Evolutionary conservation across 345 rosid species (phyloP).

Genomic region (Alliaria petiolata): DNA sequence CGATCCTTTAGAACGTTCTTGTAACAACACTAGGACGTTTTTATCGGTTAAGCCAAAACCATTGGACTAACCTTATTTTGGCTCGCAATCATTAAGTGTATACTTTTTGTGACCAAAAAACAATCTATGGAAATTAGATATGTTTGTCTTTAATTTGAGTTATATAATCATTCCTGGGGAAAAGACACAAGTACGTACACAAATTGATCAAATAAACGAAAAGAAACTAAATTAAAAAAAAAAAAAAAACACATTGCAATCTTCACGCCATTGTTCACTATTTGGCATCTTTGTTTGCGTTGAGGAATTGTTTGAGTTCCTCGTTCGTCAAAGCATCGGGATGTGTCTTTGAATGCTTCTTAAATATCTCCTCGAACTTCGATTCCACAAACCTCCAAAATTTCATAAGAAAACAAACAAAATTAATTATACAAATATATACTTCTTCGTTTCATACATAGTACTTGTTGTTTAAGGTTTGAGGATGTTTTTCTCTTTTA

Average conservation of each 20-base stretch:
- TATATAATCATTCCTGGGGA: slow-evolving; percentile 60
- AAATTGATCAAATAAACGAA: background rate
- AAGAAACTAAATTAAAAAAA: too few species aligned
- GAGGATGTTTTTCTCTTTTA: background rate
- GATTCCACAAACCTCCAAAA: slow-evolving; percentile 52
- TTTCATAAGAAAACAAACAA: background rate
- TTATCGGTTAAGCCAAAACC: background rate
- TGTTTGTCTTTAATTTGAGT: slow-evolving; percentile 66
- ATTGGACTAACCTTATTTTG: background rate
- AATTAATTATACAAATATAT: background rate
- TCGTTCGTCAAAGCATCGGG: slow-evolving; percentile 43
- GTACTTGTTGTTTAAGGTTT: too few species aligned
- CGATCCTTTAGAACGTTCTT: background rate
- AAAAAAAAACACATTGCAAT: slow-evolving; percentile 12
- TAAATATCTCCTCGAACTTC: slow-evolving; percentile 76
- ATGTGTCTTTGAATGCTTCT: slow-evolving; percentile 46
- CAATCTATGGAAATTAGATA: too few species aligned
- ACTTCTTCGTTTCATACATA: too few species aligned
- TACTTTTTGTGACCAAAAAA: too few species aligned
- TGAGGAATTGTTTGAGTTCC: slow-evolving; percentile 48
- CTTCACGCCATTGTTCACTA: background rate
- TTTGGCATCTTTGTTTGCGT: slow-evolving; percentile 52
- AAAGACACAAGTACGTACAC: too few species aligned
- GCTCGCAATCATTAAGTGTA: background rate
- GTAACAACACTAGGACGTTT: too few species aligned